phyloP scores from a whole-genome alignment of 2,329 filamentous ascomycete genomes.

The Ophiostoma angusticollis region DNA sequence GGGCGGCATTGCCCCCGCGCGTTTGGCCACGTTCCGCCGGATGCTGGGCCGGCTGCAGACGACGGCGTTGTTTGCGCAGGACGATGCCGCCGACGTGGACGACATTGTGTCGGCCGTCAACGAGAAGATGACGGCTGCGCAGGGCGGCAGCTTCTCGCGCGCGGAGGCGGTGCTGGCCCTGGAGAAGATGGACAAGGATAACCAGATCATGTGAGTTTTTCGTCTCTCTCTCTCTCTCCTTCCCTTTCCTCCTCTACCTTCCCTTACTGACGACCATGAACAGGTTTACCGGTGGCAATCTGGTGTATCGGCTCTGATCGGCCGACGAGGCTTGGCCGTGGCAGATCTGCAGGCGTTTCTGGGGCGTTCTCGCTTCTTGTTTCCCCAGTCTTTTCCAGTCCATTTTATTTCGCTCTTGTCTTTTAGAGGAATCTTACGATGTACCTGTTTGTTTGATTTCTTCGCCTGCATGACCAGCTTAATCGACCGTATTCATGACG shows the following conservation, averaged over 20 bases:
- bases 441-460: too few relatives aligned
- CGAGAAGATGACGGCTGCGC: constrained; percentile 40
- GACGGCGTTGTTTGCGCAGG: constrained; percentile 62
- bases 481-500: too few relatives aligned
- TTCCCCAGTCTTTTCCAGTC: constrained; percentile 1
- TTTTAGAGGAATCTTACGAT: too few relatives aligned
- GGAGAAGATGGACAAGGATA: constrained; percentile 64
- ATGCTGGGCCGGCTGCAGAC: constrained; percentile 74
- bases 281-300: constrained; percentile 48
- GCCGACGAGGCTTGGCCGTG: not conserved
- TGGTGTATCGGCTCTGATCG: constrained; percentile 54
- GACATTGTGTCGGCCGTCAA: constrained; percentile 73
- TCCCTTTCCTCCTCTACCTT: not conserved
- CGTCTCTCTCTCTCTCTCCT: not conserved
- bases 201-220: constrained; percentile 68
- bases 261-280: constrained; percentile 9
- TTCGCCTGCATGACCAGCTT: too few relatives aligned
- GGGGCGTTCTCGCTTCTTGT: not conserved
- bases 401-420: too few relatives aligned
- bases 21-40: constrained; percentile 64
- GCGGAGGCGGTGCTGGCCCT: constrained; percentile 67
- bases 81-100: constrained; percentile 68
- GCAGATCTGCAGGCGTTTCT: constrained; percentile 7
- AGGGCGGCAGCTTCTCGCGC: constrained; percentile 50
- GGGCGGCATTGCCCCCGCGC: constrained; percentile 41